Evolutionary conservation across 768 basidiomycete genomes (phyloP), one percentile per base, ranked within the genome.

Genomic region (Calocybe cyanea): DNA sequence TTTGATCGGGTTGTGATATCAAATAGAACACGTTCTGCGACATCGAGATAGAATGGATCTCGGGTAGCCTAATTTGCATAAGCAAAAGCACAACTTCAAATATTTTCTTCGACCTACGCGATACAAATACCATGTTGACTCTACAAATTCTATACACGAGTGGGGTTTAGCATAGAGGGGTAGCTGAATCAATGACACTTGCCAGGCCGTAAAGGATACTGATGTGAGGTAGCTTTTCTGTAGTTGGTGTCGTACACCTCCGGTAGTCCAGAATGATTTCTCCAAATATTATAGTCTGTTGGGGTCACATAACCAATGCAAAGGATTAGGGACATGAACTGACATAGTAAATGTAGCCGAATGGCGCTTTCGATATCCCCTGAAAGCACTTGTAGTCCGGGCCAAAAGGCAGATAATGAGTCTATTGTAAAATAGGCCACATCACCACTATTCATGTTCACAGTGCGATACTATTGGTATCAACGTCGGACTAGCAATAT

Each of bases 121-220:
- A 58, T 96, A 97, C 14, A 98, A 71, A 65, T 94, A 96, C 84
- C 93, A 94, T 4, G 92, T 99, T 17, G 89, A 92, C 66, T 99
- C 96, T 46, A 96, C 78, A 55, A 96, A 94, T 65, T 99, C 95
- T 81, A 6, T 33, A 24, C 8, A 24, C 19, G 35, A 32, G 36
- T 14, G 42, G 25, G 25, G 6, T 28, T 28, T 5, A 28, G 5
- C 11, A 28, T 5, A 5, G 11, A 28, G 25, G 5, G 25, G 11
- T 28, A 28, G 25, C 6, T 11, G 11, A 11, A 11, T 28, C 25
- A 11, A 11, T 28, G 11, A 11, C 25, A 28, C 63, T 48, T 57
- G 80, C 83, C 84, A 48, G 90, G 90, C 43, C 90, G 74, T 46
- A 92, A 68, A 10, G 90, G 89, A 51, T 90, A 92, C 52, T 88